These are phyloP conservation scores for Cryptosporidium parvum DNA, from an alignment of 169 alveolate species.

Conservation along the genomic window DNA sequence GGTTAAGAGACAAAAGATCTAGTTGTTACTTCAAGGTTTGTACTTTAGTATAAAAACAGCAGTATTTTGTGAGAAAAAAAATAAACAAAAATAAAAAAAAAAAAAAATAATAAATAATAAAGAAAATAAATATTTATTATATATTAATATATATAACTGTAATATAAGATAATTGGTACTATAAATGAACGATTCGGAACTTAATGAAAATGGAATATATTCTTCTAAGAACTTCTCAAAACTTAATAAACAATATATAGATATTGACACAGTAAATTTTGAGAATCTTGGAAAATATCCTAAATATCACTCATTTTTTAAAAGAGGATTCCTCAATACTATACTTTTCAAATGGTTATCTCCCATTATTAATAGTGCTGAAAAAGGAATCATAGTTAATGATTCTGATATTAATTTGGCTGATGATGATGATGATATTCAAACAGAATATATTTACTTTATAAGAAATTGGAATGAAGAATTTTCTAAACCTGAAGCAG, in stretches of 20 bases:
- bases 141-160: too few species aligned
- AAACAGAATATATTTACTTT: constrained; percentile 27
- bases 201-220: neutral
- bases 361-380: constrained; percentile 21
- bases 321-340: constrained; percentile 56
- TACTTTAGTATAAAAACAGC: too few species aligned
- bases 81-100: too few species aligned
- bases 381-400: neutral
- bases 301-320: constrained; percentile 32
- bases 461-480: constrained; percentile 62
- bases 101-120: too few species aligned
- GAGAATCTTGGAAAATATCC: neutral
- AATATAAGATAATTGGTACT: neutral
- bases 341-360: constrained; percentile 44
- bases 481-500: constrained; percentile 40
- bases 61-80: too few species aligned
- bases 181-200: neutral
- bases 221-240: neutral
- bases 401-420: constrained; percentile 38
- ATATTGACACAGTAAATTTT: neutral
- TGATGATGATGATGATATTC: constrained; percentile 51
- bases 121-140: too few species aligned
- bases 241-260: neutral
- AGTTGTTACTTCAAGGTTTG: neutral
- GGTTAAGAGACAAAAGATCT: neutral